These are phyloP conservation scores for Aspergillus fischeri DNA, from an alignment of 2,329 filamentous ascomycete genomes.

Conservation along the genomic window DNA sequence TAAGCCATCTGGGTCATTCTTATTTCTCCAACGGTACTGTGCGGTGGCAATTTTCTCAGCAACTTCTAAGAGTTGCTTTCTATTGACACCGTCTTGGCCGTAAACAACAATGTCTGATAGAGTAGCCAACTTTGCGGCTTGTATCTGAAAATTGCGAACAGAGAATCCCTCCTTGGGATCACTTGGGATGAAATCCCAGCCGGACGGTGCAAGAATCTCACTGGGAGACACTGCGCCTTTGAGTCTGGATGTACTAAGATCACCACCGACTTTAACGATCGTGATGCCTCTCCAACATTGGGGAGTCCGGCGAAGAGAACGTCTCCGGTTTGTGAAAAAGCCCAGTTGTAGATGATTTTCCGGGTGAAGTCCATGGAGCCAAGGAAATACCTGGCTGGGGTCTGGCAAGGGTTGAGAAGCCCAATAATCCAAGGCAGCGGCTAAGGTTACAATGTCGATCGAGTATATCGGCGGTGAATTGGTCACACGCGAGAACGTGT, in stretches of 20 bases:
- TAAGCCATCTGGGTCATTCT: slow-evolving; percentile 54
- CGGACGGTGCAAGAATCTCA: slow-evolving; percentile 64
- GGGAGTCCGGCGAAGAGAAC: slow-evolving; percentile 65
- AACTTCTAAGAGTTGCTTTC: slow-evolving; percentile 61
- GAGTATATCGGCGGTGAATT: slow-evolving; percentile 63
- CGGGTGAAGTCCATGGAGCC: slow-evolving; percentile 89
- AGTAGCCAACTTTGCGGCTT: slow-evolving; percentile 79
- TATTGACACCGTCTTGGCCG: slow-evolving; percentile 63
- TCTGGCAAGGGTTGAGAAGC: slow-evolving; percentile 79
- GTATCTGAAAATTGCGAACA: slow-evolving; percentile 95
- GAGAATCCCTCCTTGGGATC: slow-evolving; percentile 91
- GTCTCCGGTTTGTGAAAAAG: slow-evolving; percentile 79
- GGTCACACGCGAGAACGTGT: slow-evolving; percentile 56
- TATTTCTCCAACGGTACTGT: slow-evolving; percentile 69
- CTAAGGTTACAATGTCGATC: slow-evolving; percentile 65
- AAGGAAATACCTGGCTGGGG: slow-evolving; percentile 84
- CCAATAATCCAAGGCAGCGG: slow-evolving; percentile 68
- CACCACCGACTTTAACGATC: slow-evolving; percentile 82
- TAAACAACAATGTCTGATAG: slow-evolving; percentile 93
- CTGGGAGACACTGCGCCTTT: slow-evolving; percentile 82
- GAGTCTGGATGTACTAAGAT: slow-evolving; percentile 68
- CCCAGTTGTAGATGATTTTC: slow-evolving; percentile 83
- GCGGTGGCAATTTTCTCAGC: slow-evolving; percentile 66
- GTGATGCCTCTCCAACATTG: slow-evolving; percentile 76
- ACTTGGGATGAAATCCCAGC: slow-evolving; percentile 68